Conservation (phyloP, 2,329 filamentous ascomycete species). For the Fusarium multiceps region DNA sequence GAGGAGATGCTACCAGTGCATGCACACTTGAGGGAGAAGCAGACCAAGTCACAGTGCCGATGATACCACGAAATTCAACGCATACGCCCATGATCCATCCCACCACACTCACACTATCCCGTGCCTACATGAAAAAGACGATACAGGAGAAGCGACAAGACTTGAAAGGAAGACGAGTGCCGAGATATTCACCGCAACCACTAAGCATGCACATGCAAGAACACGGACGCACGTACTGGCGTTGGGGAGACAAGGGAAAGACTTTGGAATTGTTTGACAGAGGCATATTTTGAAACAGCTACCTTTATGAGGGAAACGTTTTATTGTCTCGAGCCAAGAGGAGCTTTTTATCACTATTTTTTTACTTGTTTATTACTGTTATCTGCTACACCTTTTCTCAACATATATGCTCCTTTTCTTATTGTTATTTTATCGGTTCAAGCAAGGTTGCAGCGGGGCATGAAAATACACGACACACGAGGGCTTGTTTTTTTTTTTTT, state of each 20-base stretch:
- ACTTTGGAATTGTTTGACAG: slow-evolving; percentile 27
- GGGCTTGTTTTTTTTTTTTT: slow-evolving; percentile 7
- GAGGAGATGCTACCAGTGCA: slow-evolving; percentile 34
- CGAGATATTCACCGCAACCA: slow-evolving; percentile 16
- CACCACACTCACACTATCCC: slow-evolving; percentile 26
- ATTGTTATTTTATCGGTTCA: slow-evolving; percentile 16
- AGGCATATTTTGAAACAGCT: slow-evolving; percentile 8
- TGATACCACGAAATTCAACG: slow-evolving; percentile 53
- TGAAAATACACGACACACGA: slow-evolving; percentile 44
- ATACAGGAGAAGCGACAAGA: slow-evolving; percentile 30
- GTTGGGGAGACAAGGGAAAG: slow-evolving; percentile 46
- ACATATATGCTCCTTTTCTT: slow-evolving; percentile 34
- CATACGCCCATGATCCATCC: slow-evolving; percentile 37
- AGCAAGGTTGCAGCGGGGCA: slow-evolving; percentile 39
- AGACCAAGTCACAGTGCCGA: slow-evolving; percentile 44
- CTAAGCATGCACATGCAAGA: slow-evolving; percentile 30
- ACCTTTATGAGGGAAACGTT: slow-evolving; percentile 6
- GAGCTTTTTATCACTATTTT: slow-evolving; percentile 5
- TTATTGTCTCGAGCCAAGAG: slow-evolving; percentile 20
- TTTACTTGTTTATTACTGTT: slow-evolving; percentile 6
- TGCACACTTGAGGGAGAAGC: slow-evolving; percentile 32
- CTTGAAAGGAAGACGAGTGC: slow-evolving; percentile 16
- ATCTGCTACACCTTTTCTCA: slow-evolving; percentile 12
- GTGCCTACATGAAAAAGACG: slow-evolving; percentile 32
- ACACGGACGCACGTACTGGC: slow-evolving; percentile 45